Evolutionary conservation across 2,329 filamentous ascomycete genomes (phyloP), one percentile per base, ranked within the genome.

Genomic region (Fonsecaea monophora): DNA sequence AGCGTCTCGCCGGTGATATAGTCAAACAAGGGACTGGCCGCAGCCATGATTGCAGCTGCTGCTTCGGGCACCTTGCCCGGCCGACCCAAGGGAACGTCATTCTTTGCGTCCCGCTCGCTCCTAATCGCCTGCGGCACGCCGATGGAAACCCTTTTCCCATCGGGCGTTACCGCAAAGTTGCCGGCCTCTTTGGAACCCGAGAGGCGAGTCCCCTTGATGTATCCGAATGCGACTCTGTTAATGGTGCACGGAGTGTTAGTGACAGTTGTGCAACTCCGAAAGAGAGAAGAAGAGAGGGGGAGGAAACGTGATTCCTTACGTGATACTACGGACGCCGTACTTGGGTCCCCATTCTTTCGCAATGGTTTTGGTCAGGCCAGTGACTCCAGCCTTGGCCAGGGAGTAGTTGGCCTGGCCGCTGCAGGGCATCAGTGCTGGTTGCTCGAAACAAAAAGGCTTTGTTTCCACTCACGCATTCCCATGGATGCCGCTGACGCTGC

Each of bases 1-100:
- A 96, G 90, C 0, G 92, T 94, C 85, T 96, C 92, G 0, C 92
- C 92, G 69, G 86, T 90, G 4, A 96, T 91, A 81, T 96, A 96
- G 45, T 89, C 89, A 74, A 95, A 92, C 74, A 94, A 78, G 35
- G 93, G 92, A 75, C 91, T 94, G 2, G 89, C 91, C 34, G 95
- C 88, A 6, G 90, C 92, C 76, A 96, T 75, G 59, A 96, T 87
- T 38, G 88, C 87, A 67, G 87, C 87, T 34, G 92, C 93, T 10
- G 92, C 93, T 82, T 96, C 38, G 38, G 5, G 13, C 12, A 13
- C 12, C 10, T 10, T 42, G 4, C 12, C 38, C 4, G 38, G 12
- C 12, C 38, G 13, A 10, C 15, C 12, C 12, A 42, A 15, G 3
- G 38, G 38, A 13, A 42, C 15, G 2, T 42, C 10, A 13, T 13